Conservation (phyloP, 2,329 filamentous ascomycete species). For the Penicillium sp. region DNA sequence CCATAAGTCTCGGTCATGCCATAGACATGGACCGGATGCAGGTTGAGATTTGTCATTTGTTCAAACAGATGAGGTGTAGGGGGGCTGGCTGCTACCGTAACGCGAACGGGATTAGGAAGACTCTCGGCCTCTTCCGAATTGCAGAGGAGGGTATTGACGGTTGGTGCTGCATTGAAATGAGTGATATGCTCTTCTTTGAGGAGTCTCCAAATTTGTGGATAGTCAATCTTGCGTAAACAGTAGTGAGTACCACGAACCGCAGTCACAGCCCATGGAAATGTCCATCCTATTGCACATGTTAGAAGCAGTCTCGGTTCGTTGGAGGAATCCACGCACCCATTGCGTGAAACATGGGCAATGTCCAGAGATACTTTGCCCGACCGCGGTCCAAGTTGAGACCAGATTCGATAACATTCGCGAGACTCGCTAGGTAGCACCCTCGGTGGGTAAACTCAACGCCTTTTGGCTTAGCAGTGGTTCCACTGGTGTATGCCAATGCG, state of each 20-base stretch:
- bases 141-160: constrained; percentile 91
- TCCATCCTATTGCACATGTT: constrained; percentile 56
- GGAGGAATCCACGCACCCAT: constrained; percentile 44
- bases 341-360: constrained; percentile 78
- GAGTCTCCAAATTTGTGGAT: constrained; percentile 85
- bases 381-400: constrained; percentile 70
- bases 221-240: constrained; percentile 92
- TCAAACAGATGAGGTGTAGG: constrained; percentile 89
- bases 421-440: constrained; percentile 76
- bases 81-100: constrained; percentile 90
- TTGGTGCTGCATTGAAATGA: constrained; percentile 94
- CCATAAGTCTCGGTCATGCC: constrained; percentile 87
- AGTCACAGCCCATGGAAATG: constrained; percentile 89
- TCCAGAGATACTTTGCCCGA: constrained; percentile 84
- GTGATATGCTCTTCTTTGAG: constrained; percentile 84
- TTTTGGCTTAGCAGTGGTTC: constrained; percentile 87
- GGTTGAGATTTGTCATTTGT: constrained; percentile 83
- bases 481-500: constrained; percentile 89
- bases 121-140: constrained; percentile 70
- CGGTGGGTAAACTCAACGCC: constrained; percentile 91
- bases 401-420: constrained; percentile 86
- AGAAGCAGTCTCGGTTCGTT: not conserved
- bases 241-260: constrained; percentile 93
- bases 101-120: constrained; percentile 69
- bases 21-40: constrained; percentile 90